phyloP scores from a whole-genome alignment of 805 yeast species.

The Candida stauntonica region DNA sequence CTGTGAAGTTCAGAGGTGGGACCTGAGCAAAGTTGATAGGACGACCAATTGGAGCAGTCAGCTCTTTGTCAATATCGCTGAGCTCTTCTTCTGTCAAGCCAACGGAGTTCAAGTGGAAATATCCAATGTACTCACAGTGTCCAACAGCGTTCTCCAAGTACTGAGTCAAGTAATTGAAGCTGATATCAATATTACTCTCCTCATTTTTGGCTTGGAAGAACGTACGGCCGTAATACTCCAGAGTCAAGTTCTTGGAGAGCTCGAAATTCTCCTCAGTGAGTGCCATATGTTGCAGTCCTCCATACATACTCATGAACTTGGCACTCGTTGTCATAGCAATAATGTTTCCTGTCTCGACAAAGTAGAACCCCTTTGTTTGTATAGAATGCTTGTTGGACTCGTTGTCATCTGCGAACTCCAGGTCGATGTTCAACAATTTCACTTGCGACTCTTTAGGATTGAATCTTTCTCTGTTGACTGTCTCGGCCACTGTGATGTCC shows the following conservation, averaged over 20 bases:
- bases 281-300: conserved; percentile 52
- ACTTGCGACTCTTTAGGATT: conserved; percentile 35
- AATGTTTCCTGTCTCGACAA: conserved; percentile 60
- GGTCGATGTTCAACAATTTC: conserved; percentile 34
- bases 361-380: conserved; percentile 57
- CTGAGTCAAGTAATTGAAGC: conserved; percentile 21
- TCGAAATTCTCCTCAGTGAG: conserved; percentile 40
- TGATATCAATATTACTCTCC: conserved; percentile 22
- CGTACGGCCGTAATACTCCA: conserved; percentile 41
- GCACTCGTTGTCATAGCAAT: conserved; percentile 57
- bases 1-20: conserved; percentile 55
- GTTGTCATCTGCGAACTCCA: conserved; percentile 36
- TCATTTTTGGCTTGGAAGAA: conserved; percentile 13
- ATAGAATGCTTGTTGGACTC: conserved; percentile 49
- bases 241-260: conserved; percentile 39
- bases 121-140: conserved; percentile 69
- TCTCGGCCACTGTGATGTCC: conserved; percentile 19
- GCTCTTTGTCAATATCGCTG: conserved; percentile 64
- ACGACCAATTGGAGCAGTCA: conserved; percentile 69
- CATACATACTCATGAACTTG: conserved; percentile 57
- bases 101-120: conserved; percentile 65
- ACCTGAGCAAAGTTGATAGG: conserved; percentile 50
- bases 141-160: conserved; percentile 30
- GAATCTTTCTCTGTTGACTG: conserved; percentile 21
- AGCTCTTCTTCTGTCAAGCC: conserved; percentile 49